Evolutionary conservation across 106 monocot species (phyloP).

Genomic region (Acorus calamus): DNA sequence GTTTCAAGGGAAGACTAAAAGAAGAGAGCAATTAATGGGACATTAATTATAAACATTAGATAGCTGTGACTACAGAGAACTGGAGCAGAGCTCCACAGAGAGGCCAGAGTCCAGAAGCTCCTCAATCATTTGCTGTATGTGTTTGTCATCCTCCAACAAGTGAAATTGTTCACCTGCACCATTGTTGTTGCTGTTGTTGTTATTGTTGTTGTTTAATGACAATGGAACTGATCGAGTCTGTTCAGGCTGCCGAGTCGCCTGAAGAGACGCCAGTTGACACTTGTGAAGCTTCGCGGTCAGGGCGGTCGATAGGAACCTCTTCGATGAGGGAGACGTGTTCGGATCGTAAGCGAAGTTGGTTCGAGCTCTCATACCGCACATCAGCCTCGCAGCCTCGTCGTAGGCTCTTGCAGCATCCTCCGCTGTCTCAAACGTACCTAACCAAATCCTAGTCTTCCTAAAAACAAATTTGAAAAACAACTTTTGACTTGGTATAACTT

Average conservation of each 20-base stretch:
- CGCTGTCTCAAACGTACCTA: constrained; percentile 84
- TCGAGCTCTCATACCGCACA: constrained; percentile 49
- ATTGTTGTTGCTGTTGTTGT: too few species aligned
- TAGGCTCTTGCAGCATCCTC: constrained; percentile 80
- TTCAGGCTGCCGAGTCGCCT: neutral
- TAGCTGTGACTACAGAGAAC: neutral
- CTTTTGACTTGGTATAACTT: too few species aligned
- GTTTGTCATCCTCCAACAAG: constrained; percentile 24
- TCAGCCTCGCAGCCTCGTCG: constrained; percentile 72
- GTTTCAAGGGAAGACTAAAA: too few species aligned
- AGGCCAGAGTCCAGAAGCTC: constrained; percentile 54
- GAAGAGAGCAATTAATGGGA: neutral
- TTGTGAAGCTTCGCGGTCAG: constrained; percentile 62
- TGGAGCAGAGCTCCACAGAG: constrained; percentile 37
- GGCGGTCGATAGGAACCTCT: constrained; percentile 37
- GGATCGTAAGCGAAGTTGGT: constrained; percentile 56
- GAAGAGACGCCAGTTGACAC: constrained; percentile 32
- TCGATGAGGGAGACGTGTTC: neutral
- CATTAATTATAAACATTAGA: too few species aligned
- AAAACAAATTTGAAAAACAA: neutral
- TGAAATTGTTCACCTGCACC: too few species aligned
- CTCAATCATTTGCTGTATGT: constrained; percentile 83
- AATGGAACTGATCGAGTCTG: too few species aligned
- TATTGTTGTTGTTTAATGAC: too few species aligned
- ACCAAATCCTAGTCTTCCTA: constrained; percentile 85